A percentile compares a stretch with the other conserved stretches of the same genome.
Evolutionary conservation across 805 yeast species (phyloP).

Genomic region (Candida sanyiensis): DNA sequence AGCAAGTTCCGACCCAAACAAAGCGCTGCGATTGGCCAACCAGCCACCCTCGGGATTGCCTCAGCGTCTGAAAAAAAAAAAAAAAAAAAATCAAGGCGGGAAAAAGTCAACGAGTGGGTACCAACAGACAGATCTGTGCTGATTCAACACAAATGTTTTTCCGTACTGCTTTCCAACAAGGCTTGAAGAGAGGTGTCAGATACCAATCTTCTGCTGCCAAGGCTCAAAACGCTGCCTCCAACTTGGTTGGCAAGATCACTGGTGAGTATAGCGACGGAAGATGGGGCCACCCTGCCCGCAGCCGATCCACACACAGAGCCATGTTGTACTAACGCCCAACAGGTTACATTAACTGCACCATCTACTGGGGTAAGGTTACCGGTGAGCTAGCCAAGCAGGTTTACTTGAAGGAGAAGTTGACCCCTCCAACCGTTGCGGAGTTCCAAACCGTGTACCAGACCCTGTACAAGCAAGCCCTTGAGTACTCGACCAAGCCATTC

Average conservation of each 20-base stretch:
- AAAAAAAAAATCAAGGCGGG: constrained; percentile 1
- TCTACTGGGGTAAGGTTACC: constrained; percentile 71
- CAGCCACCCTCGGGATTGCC: constrained; percentile 2
- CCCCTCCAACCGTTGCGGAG: constrained; percentile 80
- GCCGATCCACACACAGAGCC: too few species aligned
- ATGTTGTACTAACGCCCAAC: too few species aligned
- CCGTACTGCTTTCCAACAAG: constrained; percentile 23
- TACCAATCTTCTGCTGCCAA: constrained; percentile 29
- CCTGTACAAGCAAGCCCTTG: constrained; percentile 40
- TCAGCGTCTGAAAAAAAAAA: background rate
- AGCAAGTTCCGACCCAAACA: constrained; percentile 7
- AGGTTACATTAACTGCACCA: constrained; percentile 42
- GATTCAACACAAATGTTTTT: constrained; percentile 12
- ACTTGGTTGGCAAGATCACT: constrained; percentile 31
- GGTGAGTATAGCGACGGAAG: constrained; percentile 21
- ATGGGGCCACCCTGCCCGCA: too few species aligned
- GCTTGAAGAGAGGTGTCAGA: constrained; percentile 28
- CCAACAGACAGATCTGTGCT: background rate
- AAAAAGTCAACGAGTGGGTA: background rate
- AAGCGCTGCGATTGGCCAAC: constrained; percentile 1
- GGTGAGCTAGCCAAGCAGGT: constrained; percentile 52
- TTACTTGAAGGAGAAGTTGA: constrained; percentile 86
- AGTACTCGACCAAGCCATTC: constrained; percentile 54
- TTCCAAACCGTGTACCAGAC: constrained; percentile 68
- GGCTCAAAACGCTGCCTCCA: constrained; percentile 33